These are phyloP conservation scores for Pinus tabuliformis DNA, from an alignment of 75 land plant species.

Conservation along the genomic window DNA sequence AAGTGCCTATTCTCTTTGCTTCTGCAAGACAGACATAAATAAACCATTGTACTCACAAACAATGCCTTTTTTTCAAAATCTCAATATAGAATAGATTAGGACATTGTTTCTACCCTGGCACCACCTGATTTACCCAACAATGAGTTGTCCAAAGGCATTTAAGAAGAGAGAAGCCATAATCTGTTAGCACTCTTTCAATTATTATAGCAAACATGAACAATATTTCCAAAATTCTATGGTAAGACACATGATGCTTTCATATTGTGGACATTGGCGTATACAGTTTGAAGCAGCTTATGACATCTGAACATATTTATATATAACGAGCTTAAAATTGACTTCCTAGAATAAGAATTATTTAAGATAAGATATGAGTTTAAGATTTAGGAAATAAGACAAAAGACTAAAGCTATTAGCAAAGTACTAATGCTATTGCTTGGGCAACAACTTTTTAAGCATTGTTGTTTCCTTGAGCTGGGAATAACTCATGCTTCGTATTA, in stretches of 20 bases:
- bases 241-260: not conserved
- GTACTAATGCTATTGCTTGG: not conserved
- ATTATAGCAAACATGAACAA: not conserved
- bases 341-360: not conserved
- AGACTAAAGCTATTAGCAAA: not conserved
- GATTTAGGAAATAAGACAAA: not conserved
- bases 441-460: not conserved
- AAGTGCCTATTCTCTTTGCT: not conserved
- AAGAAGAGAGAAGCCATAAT: not conserved
- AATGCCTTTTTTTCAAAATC: not conserved
- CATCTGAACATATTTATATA: not conserved
- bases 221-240: not conserved
- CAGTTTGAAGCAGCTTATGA: not conserved
- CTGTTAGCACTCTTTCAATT: not conserved
- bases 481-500: not conserved
- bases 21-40: not conserved
- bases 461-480: not conserved
- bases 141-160: not conserved
- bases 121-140: no score
- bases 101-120: not conserved
- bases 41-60: not conserved
- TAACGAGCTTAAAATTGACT: not conserved
- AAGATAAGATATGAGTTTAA: not conserved
- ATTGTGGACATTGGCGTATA: conserved; percentile 1
- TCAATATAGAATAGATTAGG: not conserved